phyloP scores from a whole-genome alignment of 495 filamentous ascomycete species.

The Elasticomyces elasticus region DNA sequence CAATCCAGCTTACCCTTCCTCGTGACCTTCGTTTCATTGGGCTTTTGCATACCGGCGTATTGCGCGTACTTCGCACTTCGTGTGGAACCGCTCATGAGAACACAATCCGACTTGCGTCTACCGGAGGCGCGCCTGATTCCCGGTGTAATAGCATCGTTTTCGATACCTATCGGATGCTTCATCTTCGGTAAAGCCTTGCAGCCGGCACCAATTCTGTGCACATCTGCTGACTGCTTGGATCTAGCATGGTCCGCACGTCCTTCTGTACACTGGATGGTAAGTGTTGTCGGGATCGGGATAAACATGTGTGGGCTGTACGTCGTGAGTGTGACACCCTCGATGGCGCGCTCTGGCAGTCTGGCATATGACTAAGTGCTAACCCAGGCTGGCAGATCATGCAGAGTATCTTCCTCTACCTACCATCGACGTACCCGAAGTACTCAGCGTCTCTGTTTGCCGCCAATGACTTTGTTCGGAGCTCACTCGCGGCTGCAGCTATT shows the following conservation, averaged over 20 bases:
- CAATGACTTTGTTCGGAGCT: slow-evolving; percentile 40
- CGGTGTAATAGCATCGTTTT: no score
- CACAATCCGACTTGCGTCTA: no score
- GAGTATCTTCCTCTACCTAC: slow-evolving; percentile 46
- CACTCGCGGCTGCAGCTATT: slow-evolving; percentile 47
- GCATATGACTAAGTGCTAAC: no score
- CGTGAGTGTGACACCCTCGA: no score
- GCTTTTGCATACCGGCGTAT: not conserved
- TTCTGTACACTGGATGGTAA: not conserved
- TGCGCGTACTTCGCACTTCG: not conserved
- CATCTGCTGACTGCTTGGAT: no score
- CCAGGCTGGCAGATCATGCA: no score
- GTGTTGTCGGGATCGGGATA: not conserved
- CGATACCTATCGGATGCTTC: no score
- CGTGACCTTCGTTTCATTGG: not conserved
- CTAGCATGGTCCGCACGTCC: not conserved
- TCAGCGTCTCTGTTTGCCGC: slow-evolving; percentile 33
- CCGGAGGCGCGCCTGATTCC: no score
- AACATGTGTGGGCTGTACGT: not conserved
- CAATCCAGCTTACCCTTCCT: not conserved
- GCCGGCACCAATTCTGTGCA: no score
- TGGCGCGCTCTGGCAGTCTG: no score
- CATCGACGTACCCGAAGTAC: slow-evolving; percentile 48
- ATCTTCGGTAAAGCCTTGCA: no score
- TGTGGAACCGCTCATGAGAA: no score